Evolutionary conservation across 176 grass and related monocot genomes (phyloP), one percentile per base, ranked within the genome.

Genomic region (Lolium multiflorum): DNA sequence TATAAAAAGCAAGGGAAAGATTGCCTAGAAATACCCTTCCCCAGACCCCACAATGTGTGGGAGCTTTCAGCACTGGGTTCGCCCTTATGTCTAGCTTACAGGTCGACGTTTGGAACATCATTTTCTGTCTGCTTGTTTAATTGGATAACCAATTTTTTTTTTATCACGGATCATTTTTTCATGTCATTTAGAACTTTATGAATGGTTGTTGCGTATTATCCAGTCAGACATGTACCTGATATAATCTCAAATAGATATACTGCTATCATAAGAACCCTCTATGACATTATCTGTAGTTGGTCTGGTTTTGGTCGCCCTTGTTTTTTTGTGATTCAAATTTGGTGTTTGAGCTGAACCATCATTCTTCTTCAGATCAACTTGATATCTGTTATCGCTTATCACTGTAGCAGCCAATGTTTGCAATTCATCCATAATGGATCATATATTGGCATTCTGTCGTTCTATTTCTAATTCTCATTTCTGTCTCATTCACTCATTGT

Each of bases 401-500:
- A 65, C 9, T 0, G n/a, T 20, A 82, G 54, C 46, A 22, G 17
- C 56, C 4, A 62, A 35, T 35, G 31, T 48, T 82, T 90, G 55
- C 9, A 25, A 0, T 73, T 62, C 49, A 43, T 82, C 70, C 35
- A 2, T 56, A 63, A 63, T 41, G 48, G 35, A 78, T 82, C 44
- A 71, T 64, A 31, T 41, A 51, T 82, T 73, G 55, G 25, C 56
- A 47, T 18, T 37, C 77, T 50, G 49, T 28, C 2, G 41, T 28
- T 57, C 52, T 77, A 26, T 28, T n/a, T 25, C 47, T 48, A 74
- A 7, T 31, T 37, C 4, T 16, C 18, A 61, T 63, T 86, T 86
- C 67, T 68, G 54, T 71, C 48, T 81, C 37, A 56, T 89, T 89
- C 59, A 28, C 25, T 69, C 9, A 58, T 51, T 51, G 1, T 49